A percentile compares a stretch with the other conserved stretches of the same genome.
These are phyloP conservation scores for Scleroderma citrinum DNA, from an alignment of 768 basidiomycete genomes.

Conservation along the genomic window DNA sequence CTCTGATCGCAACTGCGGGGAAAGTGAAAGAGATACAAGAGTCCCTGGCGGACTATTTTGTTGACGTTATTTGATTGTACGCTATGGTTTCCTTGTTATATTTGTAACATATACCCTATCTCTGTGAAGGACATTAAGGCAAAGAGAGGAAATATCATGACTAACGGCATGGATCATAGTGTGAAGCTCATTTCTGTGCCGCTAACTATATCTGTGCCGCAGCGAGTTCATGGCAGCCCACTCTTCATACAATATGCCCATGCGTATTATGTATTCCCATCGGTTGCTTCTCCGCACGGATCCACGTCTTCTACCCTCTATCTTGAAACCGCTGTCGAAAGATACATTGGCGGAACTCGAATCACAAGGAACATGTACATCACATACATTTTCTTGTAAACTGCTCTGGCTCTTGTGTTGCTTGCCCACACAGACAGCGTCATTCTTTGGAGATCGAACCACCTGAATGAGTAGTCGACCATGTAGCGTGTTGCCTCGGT, in stretches of 20 bases:
- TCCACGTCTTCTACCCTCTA: constrained; percentile 34
- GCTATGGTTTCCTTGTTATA: too few species aligned
- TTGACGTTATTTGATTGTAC: constrained; percentile 30
- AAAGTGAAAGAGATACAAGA: constrained; percentile 44
- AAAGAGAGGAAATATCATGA: not conserved
- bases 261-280: constrained; percentile 34
- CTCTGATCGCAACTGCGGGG: constrained; percentile 35
- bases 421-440: constrained; percentile 34
- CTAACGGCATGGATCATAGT: not conserved
- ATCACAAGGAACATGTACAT: constrained; percentile 1
- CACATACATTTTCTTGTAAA: constrained; percentile 40
- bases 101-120: not conserved
- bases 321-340: constrained; percentile 33
- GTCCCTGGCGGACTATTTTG: constrained; percentile 41
- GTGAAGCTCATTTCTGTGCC: not conserved
- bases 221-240: constrained; percentile 26
- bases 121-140: not conserved
- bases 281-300: constrained; percentile 30
- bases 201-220: not conserved
- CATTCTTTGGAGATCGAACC: constrained; percentile 36
- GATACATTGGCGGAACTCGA: not conserved
- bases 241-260: constrained; percentile 37
- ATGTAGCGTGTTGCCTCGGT: constrained; percentile 36
- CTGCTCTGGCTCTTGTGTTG: constrained; percentile 33
- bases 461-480: constrained; percentile 35